Evolutionary conservation across 768 basidiomycete species (phyloP).

Genomic region (Trametes gibbosa): DNA sequence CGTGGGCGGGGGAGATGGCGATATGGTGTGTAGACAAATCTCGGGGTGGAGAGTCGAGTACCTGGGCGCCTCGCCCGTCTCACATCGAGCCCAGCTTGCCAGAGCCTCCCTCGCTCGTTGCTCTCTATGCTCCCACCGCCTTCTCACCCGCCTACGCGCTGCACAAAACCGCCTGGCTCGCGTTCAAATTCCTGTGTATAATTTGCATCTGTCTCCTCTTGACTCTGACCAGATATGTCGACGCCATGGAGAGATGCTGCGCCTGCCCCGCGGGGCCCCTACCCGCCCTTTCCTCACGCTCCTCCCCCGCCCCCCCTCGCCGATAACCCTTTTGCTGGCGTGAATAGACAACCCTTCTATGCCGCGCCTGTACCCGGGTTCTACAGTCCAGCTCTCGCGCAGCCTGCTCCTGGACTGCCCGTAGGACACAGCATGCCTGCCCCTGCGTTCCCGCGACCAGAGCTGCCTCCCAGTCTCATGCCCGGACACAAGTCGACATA

Average conservation of each 20-base stretch:
- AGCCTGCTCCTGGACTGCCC: neutral
- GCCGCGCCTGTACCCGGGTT: slow-evolving; percentile 13
- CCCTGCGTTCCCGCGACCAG: slow-evolving; percentile 8
- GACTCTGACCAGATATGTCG: neutral
- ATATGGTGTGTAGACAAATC: neutral
- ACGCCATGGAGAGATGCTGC: slow-evolving; percentile 17
- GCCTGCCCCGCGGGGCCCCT: slow-evolving; percentile 4
- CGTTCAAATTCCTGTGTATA: neutral
- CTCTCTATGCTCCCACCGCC: slow-evolving; percentile 9
- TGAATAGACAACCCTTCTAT: neutral
- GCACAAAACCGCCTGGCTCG: neutral
- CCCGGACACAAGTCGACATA: slow-evolving; percentile 8
- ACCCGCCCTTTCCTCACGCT: slow-evolving; percentile 2
- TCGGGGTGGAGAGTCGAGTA: neutral
- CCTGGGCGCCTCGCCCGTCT: slow-evolving; percentile 17
- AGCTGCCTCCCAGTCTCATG: slow-evolving; percentile 13
- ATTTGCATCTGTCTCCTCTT: neutral
- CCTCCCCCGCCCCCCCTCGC: slow-evolving; percentile 8
- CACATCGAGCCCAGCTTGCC: neutral
- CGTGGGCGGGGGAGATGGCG: neutral
- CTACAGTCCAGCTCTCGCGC: slow-evolving; percentile 18
- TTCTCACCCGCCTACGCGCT: neutral
- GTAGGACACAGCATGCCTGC: neutral
- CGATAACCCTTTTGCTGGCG: slow-evolving; percentile 10
- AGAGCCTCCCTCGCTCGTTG: neutral